Evolutionary conservation across 2,329 filamentous ascomycete species (phyloP).

Genomic region (Clonostachys chloroleuca): DNA sequence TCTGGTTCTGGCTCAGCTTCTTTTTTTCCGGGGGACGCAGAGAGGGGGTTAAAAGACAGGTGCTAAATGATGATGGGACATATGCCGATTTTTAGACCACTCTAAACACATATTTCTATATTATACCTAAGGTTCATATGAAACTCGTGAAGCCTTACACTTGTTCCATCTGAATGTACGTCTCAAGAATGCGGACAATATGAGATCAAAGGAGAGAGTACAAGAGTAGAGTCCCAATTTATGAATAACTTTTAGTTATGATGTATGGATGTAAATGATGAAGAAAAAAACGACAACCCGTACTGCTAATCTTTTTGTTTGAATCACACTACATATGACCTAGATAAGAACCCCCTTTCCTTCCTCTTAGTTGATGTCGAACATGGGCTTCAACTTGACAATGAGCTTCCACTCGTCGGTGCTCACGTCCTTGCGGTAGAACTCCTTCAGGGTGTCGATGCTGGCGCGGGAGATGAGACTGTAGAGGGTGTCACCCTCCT

Average conservation of each 20-base stretch:
- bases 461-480: conserved; percentile 80
- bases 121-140: background rate
- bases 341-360: background rate
- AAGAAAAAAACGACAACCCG: background rate
- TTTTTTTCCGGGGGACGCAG: background rate
- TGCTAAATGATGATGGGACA: background rate
- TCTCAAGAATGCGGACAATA: no score
- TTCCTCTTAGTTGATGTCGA: conserved; percentile 70
- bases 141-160: background rate
- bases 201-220: no score
- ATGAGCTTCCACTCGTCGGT: conserved; percentile 95
- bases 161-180: no score
- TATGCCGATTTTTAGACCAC: background rate
- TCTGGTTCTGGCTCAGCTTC: background rate
- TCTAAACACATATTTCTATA: no score
- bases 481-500: conserved; percentile 87
- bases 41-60: background rate
- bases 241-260: no score
- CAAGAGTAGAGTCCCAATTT: no score
- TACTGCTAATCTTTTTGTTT: background rate
- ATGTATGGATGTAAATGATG: background rate
- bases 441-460: conserved; percentile 95
- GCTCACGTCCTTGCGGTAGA: conserved; percentile 80
- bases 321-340: background rate
- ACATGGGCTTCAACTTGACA: conserved; percentile 90